phyloP scores from a whole-genome alignment of 2,329 filamentous ascomycete genomes.

The Fusarium setosum region DNA sequence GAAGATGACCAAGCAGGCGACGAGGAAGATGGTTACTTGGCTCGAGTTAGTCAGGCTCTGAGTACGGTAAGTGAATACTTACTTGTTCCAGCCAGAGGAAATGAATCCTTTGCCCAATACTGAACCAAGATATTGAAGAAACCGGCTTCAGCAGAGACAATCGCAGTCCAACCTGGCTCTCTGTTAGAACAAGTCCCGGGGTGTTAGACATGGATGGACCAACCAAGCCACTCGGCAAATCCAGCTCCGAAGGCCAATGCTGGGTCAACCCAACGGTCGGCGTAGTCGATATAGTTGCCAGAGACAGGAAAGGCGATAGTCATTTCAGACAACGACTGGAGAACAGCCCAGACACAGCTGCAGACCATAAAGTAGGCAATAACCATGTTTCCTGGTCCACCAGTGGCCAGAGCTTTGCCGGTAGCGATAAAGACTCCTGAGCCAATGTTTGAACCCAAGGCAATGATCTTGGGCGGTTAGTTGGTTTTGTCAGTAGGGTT shows the following conservation, averaged over 20 bases:
- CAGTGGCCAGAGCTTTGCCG: conserved; percentile 28
- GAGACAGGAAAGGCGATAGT: conserved; percentile 32
- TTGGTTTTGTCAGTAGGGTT: not conserved
- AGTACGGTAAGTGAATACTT: not conserved
- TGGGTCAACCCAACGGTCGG: conserved; percentile 33
- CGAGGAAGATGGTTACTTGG: conserved; percentile 17
- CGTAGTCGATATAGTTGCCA: conserved; percentile 36
- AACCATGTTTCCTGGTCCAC: conserved; percentile 34
- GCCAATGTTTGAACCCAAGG: conserved; percentile 32
- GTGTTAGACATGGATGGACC: not conserved
- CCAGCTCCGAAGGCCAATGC: conserved; percentile 35
- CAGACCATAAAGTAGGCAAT: conserved; percentile 32
- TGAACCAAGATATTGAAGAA: conserved; percentile 26
- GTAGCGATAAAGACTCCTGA: conserved; percentile 33
- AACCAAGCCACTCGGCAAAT: conserved; percentile 37
- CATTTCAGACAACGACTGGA: conserved; percentile 34
- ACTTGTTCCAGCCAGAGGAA: conserved; percentile 23
- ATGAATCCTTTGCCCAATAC: conserved; percentile 18
- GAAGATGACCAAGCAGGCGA: conserved; percentile 23
- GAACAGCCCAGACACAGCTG: conserved; percentile 29
- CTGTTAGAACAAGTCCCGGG: not conserved
- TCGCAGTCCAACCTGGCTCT: conserved; percentile 26
- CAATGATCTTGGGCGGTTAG: conserved; percentile 18
- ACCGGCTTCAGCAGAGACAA: conserved; percentile 26
- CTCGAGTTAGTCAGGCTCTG: not conserved